Conservation (phyloP, 2,329 filamentous ascomycete species). For the Fusarium algeriense region DNA sequence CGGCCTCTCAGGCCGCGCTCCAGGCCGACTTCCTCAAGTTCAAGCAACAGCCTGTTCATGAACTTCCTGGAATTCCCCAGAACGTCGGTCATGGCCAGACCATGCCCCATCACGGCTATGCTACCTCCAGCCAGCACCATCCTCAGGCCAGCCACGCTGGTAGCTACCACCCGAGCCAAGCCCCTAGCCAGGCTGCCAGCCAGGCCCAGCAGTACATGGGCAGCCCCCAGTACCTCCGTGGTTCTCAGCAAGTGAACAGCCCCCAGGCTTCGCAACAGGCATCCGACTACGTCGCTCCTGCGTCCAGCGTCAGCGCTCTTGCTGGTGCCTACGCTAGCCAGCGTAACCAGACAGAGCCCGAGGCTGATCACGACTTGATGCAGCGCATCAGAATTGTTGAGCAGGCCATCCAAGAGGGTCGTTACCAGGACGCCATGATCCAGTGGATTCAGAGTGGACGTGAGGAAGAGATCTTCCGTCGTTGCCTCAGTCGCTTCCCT, state of each 20-base stretch:
- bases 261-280: constrained; percentile 51
- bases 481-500: constrained; percentile 54
- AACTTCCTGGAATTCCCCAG: constrained; percentile 54
- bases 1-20: constrained; percentile 74
- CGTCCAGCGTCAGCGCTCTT: constrained; percentile 51
- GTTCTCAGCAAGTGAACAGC: constrained; percentile 50
- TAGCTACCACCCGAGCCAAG: constrained; percentile 53
- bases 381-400: constrained; percentile 70
- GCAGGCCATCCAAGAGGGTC: constrained; percentile 69
- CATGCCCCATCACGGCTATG: constrained; percentile 48
- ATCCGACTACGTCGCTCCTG: constrained; percentile 52
- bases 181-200: constrained; percentile 50
- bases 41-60: constrained; percentile 62
- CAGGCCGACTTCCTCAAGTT: constrained; percentile 73
- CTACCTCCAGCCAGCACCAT: constrained; percentile 38
- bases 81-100: constrained; percentile 38
- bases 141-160: constrained; percentile 49
- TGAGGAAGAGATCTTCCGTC: constrained; percentile 72
- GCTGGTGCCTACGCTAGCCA: constrained; percentile 53
- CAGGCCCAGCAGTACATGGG: constrained; percentile 52
- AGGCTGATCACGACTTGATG: constrained; percentile 64
- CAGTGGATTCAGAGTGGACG: constrained; percentile 75
- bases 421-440: constrained; percentile 72
- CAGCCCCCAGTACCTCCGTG: constrained; percentile 55
- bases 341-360: constrained; percentile 52